Percentiles rank a stretch among this genome's conserved stretches.
Evolutionary conservation across 108 stramenopile species (phyloP).

Genomic region (Nannochloropsis gaditana): DNA sequence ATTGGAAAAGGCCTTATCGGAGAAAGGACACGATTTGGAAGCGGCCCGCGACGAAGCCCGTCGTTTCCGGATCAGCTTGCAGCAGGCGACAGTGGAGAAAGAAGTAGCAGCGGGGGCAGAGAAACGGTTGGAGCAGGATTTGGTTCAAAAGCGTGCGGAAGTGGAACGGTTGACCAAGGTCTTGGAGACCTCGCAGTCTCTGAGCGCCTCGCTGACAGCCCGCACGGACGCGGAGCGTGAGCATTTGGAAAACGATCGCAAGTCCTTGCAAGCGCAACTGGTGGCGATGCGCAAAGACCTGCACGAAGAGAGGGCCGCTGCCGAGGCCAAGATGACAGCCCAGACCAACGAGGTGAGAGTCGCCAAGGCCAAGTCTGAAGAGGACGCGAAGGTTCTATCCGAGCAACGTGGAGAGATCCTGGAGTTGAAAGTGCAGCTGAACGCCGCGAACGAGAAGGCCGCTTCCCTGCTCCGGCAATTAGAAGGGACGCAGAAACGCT

Average conservation of each 20-base stretch:
- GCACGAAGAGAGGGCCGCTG: not conserved
- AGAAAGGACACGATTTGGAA: not conserved
- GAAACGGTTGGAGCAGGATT: constrained; percentile 5
- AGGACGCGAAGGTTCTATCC: not conserved
- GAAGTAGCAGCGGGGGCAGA: not conserved
- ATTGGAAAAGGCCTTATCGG: not conserved
- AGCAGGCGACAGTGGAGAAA: not conserved
- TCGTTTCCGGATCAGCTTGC: not conserved
- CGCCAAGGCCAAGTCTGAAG: not conserved
- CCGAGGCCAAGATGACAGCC: not conserved
- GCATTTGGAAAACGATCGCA: not conserved
- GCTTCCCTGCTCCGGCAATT: constrained; percentile 8
- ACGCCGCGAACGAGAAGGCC: not conserved
- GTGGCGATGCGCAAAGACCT: not conserved
- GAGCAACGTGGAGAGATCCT: not conserved
- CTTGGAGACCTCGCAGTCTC: not conserved
- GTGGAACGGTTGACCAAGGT: not conserved
- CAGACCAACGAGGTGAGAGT: not conserved
- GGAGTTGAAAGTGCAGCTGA: constrained; percentile 5
- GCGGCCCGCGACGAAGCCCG: not conserved
- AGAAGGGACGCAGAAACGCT: constrained; percentile 1
- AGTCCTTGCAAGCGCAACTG: not conserved
- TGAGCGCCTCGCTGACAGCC: not conserved
- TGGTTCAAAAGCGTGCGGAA: not conserved
- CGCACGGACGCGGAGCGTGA: constrained; percentile 10